phyloP scores from a whole-genome alignment of 768 basidiomycete genomes.

The Tulasnella sp. region DNA sequence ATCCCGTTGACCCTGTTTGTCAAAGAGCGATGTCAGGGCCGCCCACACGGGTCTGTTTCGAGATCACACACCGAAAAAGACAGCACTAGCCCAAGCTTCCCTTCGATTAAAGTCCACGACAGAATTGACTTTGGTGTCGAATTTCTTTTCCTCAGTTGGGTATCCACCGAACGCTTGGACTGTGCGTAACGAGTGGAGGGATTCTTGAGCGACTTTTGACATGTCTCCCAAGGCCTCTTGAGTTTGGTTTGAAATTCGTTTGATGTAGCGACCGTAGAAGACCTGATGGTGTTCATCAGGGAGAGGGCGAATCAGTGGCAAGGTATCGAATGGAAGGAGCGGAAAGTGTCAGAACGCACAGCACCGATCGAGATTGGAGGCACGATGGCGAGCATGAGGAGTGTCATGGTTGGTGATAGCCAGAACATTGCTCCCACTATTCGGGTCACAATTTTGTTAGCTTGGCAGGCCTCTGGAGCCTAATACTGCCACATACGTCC shows the following conservation, averaged over 20 bases:
- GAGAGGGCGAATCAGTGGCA: not conserved
- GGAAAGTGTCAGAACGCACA: constrained; percentile 49
- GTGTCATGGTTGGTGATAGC: constrained; percentile 82
- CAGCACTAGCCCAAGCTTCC: constrained; percentile 87
- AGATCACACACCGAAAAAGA: constrained; percentile 73
- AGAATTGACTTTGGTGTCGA: constrained; percentile 59
- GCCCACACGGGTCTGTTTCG: not conserved
- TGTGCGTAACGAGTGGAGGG: constrained; percentile 82
- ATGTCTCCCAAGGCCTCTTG: constrained; percentile 96
- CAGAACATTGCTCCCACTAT: constrained; percentile 94
- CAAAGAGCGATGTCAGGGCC: not conserved
- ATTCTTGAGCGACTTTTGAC: constrained; percentile 88
- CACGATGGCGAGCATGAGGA: constrained; percentile 91
- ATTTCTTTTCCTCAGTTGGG: constrained; percentile 74
- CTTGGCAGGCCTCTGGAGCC: not conserved
- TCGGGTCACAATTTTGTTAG: not conserved
- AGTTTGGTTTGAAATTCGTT: constrained; percentile 85
- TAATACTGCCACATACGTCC: constrained; percentile 64
- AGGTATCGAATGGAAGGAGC: constrained; percentile 17
- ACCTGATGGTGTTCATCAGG: constrained; percentile 56
- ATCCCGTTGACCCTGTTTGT: constrained; percentile 60
- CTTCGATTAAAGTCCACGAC: constrained; percentile 78
- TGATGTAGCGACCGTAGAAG: constrained; percentile 93
- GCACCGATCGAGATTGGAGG: constrained; percentile 86
- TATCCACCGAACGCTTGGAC: constrained; percentile 91